Conservation (phyloP, 495 filamentous ascomycete genomes). For the Talaromyces proteolyticus region DNA sequence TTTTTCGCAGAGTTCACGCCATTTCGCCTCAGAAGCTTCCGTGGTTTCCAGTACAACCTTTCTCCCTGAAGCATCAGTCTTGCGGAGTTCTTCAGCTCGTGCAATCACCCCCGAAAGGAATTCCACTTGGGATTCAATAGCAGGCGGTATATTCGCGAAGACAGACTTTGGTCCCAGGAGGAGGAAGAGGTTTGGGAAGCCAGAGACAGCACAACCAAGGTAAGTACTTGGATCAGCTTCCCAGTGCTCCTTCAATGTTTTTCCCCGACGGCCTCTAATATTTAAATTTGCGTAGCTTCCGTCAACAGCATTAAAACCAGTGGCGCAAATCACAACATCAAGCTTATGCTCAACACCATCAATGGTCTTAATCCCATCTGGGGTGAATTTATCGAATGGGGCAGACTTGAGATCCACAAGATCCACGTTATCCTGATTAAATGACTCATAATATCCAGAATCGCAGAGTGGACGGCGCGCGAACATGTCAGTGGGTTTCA, state of each 20-base stretch:
- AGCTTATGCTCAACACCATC: conserved; percentile 23
- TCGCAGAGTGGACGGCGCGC: conserved; percentile 21
- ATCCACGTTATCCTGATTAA: conserved; percentile 26
- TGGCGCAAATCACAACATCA: conserved; percentile 34
- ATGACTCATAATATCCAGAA: conserved; percentile 28
- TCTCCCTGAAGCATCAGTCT: neutral
- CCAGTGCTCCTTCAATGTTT: conserved; percentile 19
- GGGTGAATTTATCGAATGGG: conserved; percentile 17
- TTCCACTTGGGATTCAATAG: neutral
- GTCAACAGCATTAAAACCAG: conserved; percentile 28
- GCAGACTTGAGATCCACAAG: conserved; percentile 24
- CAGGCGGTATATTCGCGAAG: neutral
- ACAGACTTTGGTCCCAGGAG: conserved; percentile 23
- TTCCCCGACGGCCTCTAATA: conserved; percentile 15
- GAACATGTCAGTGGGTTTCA: conserved; percentile 14
- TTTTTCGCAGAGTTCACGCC: conserved; percentile 28
- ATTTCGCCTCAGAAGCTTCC: conserved; percentile 37
- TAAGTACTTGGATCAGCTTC: conserved; percentile 17
- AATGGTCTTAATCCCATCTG: conserved; percentile 27
- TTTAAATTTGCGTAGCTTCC: conserved; percentile 24
- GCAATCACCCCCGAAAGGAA: neutral
- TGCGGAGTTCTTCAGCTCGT: neutral
- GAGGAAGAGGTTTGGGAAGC: conserved; percentile 31
- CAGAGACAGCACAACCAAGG: conserved; percentile 17
- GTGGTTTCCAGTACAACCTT: conserved; percentile 27